These are phyloP conservation scores for Viola pubescens DNA, from an alignment of 441 rosid genomes.

Conservation along the genomic window DNA sequence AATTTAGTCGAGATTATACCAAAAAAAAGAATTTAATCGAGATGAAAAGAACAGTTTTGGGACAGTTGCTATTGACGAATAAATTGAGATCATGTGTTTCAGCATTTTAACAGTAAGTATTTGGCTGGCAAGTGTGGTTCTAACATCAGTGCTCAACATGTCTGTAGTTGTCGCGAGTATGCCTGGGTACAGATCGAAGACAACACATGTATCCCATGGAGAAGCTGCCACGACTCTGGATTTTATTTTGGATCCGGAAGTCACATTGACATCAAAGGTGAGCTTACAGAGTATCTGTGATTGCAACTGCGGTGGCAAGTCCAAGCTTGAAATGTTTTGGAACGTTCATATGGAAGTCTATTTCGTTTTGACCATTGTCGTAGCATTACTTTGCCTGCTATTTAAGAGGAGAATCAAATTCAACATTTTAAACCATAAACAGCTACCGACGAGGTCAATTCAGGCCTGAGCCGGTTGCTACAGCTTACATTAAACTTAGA, in stretches of 20 bases:
- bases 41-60: too few relatives aligned
- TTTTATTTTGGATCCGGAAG: slow-evolving; percentile 75
- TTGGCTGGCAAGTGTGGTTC: too few relatives aligned
- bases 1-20: too few relatives aligned
- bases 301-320: slow-evolving; percentile 28
- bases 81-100: too few relatives aligned
- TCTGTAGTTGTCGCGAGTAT: slow-evolving; percentile 53
- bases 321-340: slow-evolving; percentile 32
- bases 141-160: neutral
- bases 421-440: slow-evolving; percentile 41
- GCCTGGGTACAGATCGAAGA: slow-evolving; percentile 67
- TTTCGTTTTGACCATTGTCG: slow-evolving; percentile 33
- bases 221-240: slow-evolving; percentile 51
- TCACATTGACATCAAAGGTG: slow-evolving; percentile 15
- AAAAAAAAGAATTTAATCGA: too few relatives aligned
- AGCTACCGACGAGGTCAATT: slow-evolving; percentile 36
- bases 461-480: slow-evolving; percentile 6
- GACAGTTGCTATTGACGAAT: too few relatives aligned
- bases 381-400: slow-evolving; percentile 44
- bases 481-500: too few relatives aligned
- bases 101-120: too few relatives aligned
- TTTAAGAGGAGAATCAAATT: slow-evolving; percentile 45
- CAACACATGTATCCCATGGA: slow-evolving; percentile 52
- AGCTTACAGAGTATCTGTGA: slow-evolving; percentile 31
- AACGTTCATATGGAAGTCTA: slow-evolving; percentile 41